These are phyloP conservation scores for Geotrichum ghanense DNA, from an alignment of 805 yeast genomes.

Conservation along the genomic window DNA sequence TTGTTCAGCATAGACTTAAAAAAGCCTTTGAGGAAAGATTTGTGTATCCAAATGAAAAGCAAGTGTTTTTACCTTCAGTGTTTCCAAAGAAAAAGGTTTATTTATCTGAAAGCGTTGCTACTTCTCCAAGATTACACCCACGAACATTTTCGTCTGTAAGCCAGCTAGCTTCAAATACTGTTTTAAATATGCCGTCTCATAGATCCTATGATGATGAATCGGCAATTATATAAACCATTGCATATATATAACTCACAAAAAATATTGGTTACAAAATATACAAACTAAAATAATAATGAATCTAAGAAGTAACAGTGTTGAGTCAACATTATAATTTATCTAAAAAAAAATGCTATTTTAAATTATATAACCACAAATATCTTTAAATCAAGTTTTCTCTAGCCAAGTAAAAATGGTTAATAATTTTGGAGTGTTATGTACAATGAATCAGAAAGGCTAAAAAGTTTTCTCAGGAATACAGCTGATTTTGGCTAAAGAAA, in stretches of 20 bases:
- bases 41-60: slow-evolving; percentile 87
- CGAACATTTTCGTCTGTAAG: not conserved
- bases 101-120: not conserved
- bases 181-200: not conserved
- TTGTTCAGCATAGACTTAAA: slow-evolving; percentile 71
- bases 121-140: not conserved
- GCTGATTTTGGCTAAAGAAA: not conserved
- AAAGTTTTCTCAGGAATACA: not conserved
- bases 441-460: no score
- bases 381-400: no score
- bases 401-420: no score
- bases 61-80: slow-evolving; percentile 69
- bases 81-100: slow-evolving; percentile 44
- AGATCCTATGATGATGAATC: not conserved
- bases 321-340: no score
- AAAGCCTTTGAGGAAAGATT: slow-evolving; percentile 89
- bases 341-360: no score
- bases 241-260: no score
- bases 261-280: no score
- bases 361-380: no score
- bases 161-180: not conserved
- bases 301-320: no score
- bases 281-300: no score
- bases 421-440: no score
- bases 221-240: not conserved